Conservation (phyloP, 768 basidiomycete genomes). For the Pleurotus ostreatus region DNA sequence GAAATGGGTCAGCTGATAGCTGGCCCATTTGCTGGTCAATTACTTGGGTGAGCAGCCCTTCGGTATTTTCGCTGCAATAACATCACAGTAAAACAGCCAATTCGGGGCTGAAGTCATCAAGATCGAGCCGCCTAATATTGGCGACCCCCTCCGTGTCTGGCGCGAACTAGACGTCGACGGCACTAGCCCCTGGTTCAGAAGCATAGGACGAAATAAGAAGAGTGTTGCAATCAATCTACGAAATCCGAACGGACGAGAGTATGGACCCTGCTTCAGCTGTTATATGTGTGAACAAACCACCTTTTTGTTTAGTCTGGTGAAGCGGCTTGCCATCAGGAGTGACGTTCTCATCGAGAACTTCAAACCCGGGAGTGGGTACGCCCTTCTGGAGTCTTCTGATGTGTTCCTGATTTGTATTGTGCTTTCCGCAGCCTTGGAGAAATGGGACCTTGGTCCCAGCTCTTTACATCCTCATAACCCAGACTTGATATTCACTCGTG, state of each 20-base stretch:
- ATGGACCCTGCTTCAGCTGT: conserved; percentile 15
- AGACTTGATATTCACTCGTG: conserved; percentile 85
- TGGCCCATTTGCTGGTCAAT: conserved; percentile 69
- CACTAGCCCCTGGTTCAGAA: conserved; percentile 72
- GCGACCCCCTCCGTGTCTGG: conserved; percentile 70
- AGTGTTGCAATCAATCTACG: conserved; percentile 66
- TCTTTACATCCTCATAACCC: conserved; percentile 72
- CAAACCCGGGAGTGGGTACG: conserved; percentile 62
- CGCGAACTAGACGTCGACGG: conserved; percentile 68
- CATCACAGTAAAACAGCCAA: conserved; percentile 35
- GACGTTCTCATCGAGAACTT: conserved; percentile 73
- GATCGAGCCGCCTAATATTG: conserved; percentile 57
- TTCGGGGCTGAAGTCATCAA: conserved; percentile 75
- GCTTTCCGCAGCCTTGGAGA: conserved; percentile 51
- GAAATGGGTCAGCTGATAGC: conserved; percentile 72
- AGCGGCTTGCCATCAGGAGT: conserved; percentile 53
- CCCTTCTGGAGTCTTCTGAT: not conserved
- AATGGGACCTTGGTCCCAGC: conserved; percentile 60
- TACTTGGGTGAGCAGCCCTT: conserved; percentile 49
- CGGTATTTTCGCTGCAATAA: no score
- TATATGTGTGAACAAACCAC: not conserved
- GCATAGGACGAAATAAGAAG: conserved; percentile 70
- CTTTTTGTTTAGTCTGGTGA: conserved; percentile 45
- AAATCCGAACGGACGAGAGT: conserved; percentile 52
- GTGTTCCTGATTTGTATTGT: not conserved